These are phyloP conservation scores for Chaetomium cochliodes DNA, from an alignment of 495 filamentous ascomycete genomes.

Conservation along the genomic window DNA sequence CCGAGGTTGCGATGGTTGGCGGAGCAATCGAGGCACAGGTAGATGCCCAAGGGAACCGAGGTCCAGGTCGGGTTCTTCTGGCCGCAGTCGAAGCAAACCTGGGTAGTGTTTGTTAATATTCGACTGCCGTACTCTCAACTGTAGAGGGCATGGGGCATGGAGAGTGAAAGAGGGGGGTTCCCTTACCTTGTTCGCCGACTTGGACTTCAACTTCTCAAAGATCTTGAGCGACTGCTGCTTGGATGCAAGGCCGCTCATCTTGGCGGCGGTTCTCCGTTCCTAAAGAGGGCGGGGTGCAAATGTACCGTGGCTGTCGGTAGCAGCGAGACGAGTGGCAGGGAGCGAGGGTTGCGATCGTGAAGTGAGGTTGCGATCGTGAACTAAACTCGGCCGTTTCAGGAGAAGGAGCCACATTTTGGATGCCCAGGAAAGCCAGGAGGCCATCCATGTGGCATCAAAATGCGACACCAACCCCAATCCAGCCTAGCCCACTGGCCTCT, in stretches of 20 bases:
- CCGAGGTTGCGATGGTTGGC: conserved; percentile 88
- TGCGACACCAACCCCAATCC: conserved; percentile 25
- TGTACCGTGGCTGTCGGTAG: conserved; percentile 7
- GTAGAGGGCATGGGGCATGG: neutral
- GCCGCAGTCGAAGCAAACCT: conserved; percentile 97
- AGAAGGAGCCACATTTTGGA: conserved; percentile 32
- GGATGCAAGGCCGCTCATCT: conserved; percentile 77
- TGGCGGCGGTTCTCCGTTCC: conserved; percentile 31
- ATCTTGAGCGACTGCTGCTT: conserved; percentile 96
- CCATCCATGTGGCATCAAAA: conserved; percentile 37
- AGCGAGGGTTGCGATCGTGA: neutral
- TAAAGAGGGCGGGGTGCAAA: neutral
- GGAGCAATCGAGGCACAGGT: conserved; percentile 96
- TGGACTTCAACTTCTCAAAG: conserved; percentile 94
- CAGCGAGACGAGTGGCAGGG: neutral
- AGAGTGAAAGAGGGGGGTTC: neutral
- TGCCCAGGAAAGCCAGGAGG: conserved; percentile 25
- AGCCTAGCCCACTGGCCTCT: conserved; percentile 9
- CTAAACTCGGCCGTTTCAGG: conserved; percentile 28
- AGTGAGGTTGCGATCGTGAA: neutral
- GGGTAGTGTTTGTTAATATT: conserved; percentile 14
- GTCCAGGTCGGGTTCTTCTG: conserved; percentile 98
- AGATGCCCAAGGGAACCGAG: conserved; percentile 95
- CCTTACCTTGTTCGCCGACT: conserved; percentile 88
- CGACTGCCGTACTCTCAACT: neutral